Evolutionary conservation across 2,329 filamentous ascomycete genomes (phyloP), one percentile per base, ranked within the genome.

Genomic region (Rutstroemia sp.): DNA sequence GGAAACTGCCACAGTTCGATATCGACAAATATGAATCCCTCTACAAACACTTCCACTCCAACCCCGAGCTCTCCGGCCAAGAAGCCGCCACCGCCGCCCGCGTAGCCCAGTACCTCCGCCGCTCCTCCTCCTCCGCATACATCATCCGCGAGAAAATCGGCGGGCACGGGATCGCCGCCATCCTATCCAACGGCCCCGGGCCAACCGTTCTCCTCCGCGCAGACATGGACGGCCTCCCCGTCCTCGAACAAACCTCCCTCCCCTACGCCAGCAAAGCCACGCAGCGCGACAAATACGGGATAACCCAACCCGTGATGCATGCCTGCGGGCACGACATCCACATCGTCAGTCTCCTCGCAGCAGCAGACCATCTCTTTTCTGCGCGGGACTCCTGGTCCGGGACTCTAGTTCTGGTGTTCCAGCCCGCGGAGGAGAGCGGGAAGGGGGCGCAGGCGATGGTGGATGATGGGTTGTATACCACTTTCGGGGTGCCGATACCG

Each of bases 301-400:
- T 72, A 0, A 71, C 75, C 54, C 77, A 78, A 54, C 78, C 80
- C 0, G 78, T 84, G 0, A 87, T 87, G 83, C 84, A 87, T 67
- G 83, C 83, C 21, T 87, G 83, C 66, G 84, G 84, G 0, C 84
- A 87, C 63, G 83, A 86, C 61, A 80, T 84, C 72, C 83, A 88
- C 65, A 79, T 86, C 25, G 75, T 80, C 0, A 72, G 73, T 34
- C 71, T 87, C 3, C 72, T 87, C 1, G 84, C 76, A 0, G 77
- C 79, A 0, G 76, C 80, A 0, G 72, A 77, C 19, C 71, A 76
- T 0, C 71, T 89, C 0, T 68, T 74, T 1, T 68, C 67, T 0
- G 65, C 71, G 0, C 72, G 68, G n/a, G 62, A 74, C 0, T 34
- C 60, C 0, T 89, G 86, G 85, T 72, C 67, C 9, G 86, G 86